Base-by-base conservation (phyloP, 257 asterid genomes). In the Salvia rosmarinus region DNA sequence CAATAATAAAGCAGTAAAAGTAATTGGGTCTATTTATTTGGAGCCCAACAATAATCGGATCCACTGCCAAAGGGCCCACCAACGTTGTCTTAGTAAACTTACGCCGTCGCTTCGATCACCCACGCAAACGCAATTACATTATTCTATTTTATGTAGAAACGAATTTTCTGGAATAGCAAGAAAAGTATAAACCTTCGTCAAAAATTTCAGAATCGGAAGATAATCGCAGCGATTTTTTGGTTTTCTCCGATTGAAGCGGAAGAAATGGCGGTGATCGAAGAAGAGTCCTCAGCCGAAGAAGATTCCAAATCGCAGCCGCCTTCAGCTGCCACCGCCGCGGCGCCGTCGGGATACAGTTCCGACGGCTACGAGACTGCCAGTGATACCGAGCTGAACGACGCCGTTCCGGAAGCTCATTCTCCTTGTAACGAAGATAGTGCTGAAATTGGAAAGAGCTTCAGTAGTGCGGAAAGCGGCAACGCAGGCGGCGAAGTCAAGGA, bases 301-400 rank as follows among this genome's bases (percentile, higher is more conserved):
- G 68, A 40, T 52, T 49, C 44, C 76, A 72, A 75, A 71, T 75
- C 89, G 49, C 70, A 70, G 68, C 69, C 83, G 4, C 73, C 69
- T 71, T 21, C 76, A 16, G 68, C 72, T 9, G 50, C 73, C 19
- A 65, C 72, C 12, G 50, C 73, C 19, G 44, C 71, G 44, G 72
- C 70, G 43, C 37, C 85, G 55, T 68, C 83, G 21, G 93, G 89
- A 9, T 76, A 85, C 78, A 61, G 52, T 16, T 86, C 96, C 63
- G 98, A 94, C 71, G 97, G 96, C 40, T 94, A 85, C 62, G 96
- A 91, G 74, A 91, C 98, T n/a, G 98, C 98, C 71, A 91, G 97
- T 64, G 98, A 94, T 8, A 76, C 92, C n/a, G 98, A 87, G 78
- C 79, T 89, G 30, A 80, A 88, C 70, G 87, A 82, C 67, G 73